Evolutionary conservation across 1,139 yeast species (phyloP).

Genomic region (Nematodospora anomalae): DNA sequence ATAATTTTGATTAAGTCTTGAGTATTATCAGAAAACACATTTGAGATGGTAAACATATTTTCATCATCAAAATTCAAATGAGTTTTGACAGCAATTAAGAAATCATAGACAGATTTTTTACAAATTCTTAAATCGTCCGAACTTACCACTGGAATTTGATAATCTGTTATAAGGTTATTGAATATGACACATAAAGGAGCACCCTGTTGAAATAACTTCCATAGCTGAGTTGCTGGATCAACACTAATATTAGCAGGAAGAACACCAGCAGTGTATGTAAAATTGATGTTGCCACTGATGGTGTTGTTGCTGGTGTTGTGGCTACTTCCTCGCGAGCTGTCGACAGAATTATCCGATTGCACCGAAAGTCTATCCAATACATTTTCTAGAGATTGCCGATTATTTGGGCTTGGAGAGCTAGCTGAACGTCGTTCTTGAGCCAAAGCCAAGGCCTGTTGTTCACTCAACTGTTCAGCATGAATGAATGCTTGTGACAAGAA

Average conservation of each 20-base stretch:
- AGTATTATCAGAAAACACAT: conserved; percentile 82
- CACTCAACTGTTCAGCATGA: conserved; percentile 65
- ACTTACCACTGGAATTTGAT: conserved; percentile 51
- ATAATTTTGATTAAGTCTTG: conserved; percentile 74
- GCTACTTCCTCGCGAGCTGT: conserved; percentile 3
- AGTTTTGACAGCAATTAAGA: conserved; percentile 81
- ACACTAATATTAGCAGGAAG: conserved; percentile 70
- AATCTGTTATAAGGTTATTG: conserved; percentile 54
- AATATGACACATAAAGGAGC: conserved; percentile 86
- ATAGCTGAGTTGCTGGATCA: conserved; percentile 91
- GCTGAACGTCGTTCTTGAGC: conserved; percentile 30
- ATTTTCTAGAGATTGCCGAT: conserved; percentile 7
- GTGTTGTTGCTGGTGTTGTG: conserved; percentile 5
- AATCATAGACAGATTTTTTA: conserved; percentile 88
- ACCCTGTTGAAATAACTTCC: conserved; percentile 89
- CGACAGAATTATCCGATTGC: conserved; percentile 22
- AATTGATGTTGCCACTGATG: conserved; percentile 16
- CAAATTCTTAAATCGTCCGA: conserved; percentile 82
- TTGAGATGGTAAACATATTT: conserved; percentile 78
- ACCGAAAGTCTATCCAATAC: conserved; percentile 24
- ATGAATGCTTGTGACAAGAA: conserved; percentile 58
- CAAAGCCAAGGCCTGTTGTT: conserved; percentile 67
- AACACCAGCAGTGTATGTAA: conserved; percentile 73
- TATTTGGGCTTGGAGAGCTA: not conserved
- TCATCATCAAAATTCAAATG: conserved; percentile 77